Conservation (phyloP, 2,329 filamentous ascomycete genomes). For the Bisporella sp. region DNA sequence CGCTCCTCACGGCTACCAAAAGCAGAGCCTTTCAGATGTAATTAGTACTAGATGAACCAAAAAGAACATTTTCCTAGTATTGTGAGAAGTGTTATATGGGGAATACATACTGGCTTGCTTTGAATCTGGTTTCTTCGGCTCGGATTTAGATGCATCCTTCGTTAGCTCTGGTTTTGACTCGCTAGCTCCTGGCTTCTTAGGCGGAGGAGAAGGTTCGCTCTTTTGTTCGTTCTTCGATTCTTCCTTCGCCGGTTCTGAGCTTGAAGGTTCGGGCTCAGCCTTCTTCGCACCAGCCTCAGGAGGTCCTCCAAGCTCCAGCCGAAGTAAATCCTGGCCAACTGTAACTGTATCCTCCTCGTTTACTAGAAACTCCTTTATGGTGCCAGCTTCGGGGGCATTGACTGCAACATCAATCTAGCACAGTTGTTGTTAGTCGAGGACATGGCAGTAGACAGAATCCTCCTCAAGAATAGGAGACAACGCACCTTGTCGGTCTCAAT, state of each 20-base stretch:
- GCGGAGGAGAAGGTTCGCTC: slow-evolving; percentile 32
- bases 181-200: slow-evolving; percentile 25
- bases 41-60: too few relatives aligned
- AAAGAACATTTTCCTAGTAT: too few relatives aligned
- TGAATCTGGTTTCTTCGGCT: slow-evolving; percentile 28
- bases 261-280: slow-evolving; percentile 48
- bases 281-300: slow-evolving; percentile 23
- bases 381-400: slow-evolving; percentile 85
- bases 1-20: slow-evolving; percentile 79
- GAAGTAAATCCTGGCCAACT: slow-evolving; percentile 86
- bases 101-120: slow-evolving; percentile 22
- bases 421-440: not conserved
- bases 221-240: slow-evolving; percentile 35
- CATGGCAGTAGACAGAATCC: too few relatives aligned
- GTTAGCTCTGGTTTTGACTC: slow-evolving; percentile 36
- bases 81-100: not conserved
- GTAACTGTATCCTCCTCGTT: slow-evolving; percentile 93
- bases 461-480: not conserved
- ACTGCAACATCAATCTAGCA: slow-evolving; percentile 88
- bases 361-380: slow-evolving; percentile 84
- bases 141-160: slow-evolving; percentile 30
- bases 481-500: slow-evolving; percentile 97
- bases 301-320: slow-evolving; percentile 68
- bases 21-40: slow-evolving; percentile 26
- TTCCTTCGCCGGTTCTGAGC: slow-evolving; percentile 24